A percentile compares a stretch with the other conserved stretches of the same genome.
Evolutionary conservation across 2,329 filamentous ascomycete species (phyloP).

Genomic region (Neurospora crassa): DNA sequence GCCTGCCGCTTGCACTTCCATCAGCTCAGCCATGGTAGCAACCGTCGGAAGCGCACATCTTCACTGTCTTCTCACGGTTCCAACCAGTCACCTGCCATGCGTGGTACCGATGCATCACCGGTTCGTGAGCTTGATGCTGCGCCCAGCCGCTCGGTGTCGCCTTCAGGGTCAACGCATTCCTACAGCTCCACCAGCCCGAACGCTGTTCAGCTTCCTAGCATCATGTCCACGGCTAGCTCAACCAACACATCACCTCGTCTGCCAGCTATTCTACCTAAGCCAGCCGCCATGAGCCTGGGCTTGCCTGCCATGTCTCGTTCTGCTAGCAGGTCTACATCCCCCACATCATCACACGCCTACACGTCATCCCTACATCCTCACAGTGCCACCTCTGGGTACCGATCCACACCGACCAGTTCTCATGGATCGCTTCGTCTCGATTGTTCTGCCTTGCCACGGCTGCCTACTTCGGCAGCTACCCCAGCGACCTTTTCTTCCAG

Average conservation of each 20-base stretch:
- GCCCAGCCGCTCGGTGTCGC: conserved; percentile 37
- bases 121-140: conserved; percentile 31
- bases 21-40: conserved; percentile 73
- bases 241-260: conserved; percentile 38
- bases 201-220: conserved; percentile 43
- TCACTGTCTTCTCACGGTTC: conserved; percentile 61
- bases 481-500: conserved; percentile 9
- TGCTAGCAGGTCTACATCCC: conserved; percentile 17
- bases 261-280: conserved; percentile 58
- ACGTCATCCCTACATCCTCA: conserved; percentile 25
- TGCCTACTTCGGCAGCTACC: conserved; percentile 14
- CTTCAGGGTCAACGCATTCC: conserved; percentile 35
- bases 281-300: conserved; percentile 39
- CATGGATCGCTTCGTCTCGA: conserved; percentile 43
- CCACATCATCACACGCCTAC: conserved; percentile 29
- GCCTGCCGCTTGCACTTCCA: conserved; percentile 83
- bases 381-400: conserved; percentile 33
- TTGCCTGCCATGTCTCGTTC: conserved; percentile 21
- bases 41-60: conserved; percentile 65
- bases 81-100: conserved; percentile 40
- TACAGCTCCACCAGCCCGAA: conserved; percentile 37
- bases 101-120: conserved; percentile 39
- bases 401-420: conserved; percentile 25
- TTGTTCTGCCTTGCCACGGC: conserved; percentile 37
- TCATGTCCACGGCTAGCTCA: conserved; percentile 32